Evolutionary conservation across 768 basidiomycete species (phyloP).

Genomic region (Trametes maxima): DNA sequence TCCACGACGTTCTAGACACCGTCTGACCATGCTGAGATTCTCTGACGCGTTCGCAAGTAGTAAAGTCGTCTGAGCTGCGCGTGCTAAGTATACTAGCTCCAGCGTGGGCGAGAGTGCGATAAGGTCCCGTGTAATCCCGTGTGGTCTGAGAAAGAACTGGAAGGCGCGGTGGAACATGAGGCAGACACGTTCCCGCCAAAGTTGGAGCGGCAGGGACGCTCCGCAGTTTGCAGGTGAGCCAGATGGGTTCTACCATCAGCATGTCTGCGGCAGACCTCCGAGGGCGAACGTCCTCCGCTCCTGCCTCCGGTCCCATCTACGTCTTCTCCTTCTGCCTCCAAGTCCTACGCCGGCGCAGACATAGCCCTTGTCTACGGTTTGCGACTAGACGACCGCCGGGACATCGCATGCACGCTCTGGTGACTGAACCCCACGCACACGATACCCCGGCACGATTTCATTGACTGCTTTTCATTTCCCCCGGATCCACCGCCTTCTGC

Average conservation of each 20-base stretch:
- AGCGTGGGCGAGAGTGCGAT: background rate
- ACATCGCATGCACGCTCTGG: constrained; percentile 10
- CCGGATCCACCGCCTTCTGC: constrained; percentile 16
- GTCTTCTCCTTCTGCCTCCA: background rate
- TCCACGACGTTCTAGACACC: background rate
- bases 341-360: background rate
- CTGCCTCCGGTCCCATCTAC: background rate
- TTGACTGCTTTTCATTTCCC: constrained; percentile 9
- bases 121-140: background rate
- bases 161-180: constrained; percentile 9
- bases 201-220: constrained; percentile 5
- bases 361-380: background rate
- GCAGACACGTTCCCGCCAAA: constrained; percentile 12
- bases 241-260: constrained; percentile 1
- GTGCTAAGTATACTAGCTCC: constrained; percentile 5
- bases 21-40: background rate
- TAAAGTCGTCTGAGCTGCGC: background rate
- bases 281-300: background rate
- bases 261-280: constrained; percentile 3
- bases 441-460: constrained; percentile 5
- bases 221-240: constrained; percentile 1
- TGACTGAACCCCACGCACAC: background rate
- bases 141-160: background rate
- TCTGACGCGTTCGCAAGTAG: background rate
- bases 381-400: background rate